Percentiles rank a stretch among this genome's conserved stretches.
Evolutionary conservation across 2,329 filamentous ascomycete species (phyloP).

Genomic region (Ophiognomonia clavigignenti-juglandacearum): DNA sequence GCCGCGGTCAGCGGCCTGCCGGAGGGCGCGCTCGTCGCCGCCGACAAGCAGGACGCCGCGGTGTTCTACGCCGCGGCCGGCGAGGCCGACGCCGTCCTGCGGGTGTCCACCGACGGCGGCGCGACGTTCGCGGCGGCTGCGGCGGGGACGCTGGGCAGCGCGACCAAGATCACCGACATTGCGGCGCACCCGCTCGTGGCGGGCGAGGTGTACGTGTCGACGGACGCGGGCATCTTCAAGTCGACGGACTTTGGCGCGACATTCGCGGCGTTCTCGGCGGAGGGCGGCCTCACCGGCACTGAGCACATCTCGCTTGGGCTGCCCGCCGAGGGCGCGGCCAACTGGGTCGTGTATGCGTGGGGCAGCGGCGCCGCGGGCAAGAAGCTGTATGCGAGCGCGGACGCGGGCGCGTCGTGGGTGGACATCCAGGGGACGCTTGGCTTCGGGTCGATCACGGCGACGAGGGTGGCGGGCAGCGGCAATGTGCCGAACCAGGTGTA

Average conservation of each 20-base stretch:
- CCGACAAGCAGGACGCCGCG: constrained; percentile 47
- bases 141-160: constrained; percentile 32
- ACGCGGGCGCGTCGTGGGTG: constrained; percentile 36
- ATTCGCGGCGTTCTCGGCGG: constrained; percentile 35
- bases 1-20: constrained; percentile 38
- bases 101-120: constrained; percentile 44
- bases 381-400: constrained; percentile 39
- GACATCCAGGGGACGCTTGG: constrained; percentile 41
- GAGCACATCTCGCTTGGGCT: constrained; percentile 38
- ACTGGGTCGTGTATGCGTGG: constrained; percentile 45
- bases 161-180: constrained; percentile 47
- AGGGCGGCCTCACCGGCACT: constrained; percentile 32
- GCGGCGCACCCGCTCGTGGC: constrained; percentile 51
- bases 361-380: constrained; percentile 36
- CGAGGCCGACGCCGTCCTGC: constrained; percentile 34
- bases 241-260: constrained; percentile 45
- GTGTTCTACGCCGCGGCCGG: constrained; percentile 49
- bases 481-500: constrained; percentile 41
- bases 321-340: constrained; percentile 25
- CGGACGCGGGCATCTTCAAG: constrained; percentile 47
- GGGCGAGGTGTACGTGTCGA: constrained; percentile 56
- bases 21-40: constrained; percentile 36
- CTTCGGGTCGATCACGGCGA: constrained; percentile 36
- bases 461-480: constrained; percentile 37
- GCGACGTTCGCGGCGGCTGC: constrained; percentile 36